Conservation (phyloP, 2,329 filamentous ascomycete genomes). For the Septoria linicola region DNA sequence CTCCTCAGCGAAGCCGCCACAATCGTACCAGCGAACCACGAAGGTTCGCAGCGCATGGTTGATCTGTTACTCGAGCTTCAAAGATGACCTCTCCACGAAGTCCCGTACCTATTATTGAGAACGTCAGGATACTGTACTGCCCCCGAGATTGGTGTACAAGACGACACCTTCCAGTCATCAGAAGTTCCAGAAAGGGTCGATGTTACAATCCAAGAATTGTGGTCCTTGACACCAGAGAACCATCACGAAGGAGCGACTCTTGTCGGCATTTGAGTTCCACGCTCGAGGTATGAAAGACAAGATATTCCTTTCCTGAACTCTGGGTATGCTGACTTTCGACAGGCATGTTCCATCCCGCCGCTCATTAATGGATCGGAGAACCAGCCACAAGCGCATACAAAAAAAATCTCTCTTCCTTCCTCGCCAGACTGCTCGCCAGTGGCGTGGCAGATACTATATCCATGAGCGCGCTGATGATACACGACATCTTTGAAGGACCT, state of each 20-base stretch:
- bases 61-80: not conserved
- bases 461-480: not conserved
- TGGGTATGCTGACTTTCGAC: no score
- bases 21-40: not conserved
- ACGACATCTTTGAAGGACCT: not conserved
- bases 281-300: no score
- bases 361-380: not conserved
- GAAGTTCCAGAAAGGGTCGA: not conserved
- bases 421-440: not conserved
- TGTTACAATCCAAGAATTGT: not conserved
- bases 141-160: no score
- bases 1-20: not conserved
- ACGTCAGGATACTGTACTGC: not conserved
- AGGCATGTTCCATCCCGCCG: not conserved
- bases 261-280: no score
- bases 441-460: not conserved
- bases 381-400: no score
- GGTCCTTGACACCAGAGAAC: not conserved
- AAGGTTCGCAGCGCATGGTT: not conserved
- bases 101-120: not conserved
- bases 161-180: no score
- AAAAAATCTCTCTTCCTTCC: not conserved
- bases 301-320: no score
- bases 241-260: not conserved
- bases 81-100: not conserved